Conservation (phyloP, 2,329 filamentous ascomycete genomes). For the Cordyceps javanica region DNA sequence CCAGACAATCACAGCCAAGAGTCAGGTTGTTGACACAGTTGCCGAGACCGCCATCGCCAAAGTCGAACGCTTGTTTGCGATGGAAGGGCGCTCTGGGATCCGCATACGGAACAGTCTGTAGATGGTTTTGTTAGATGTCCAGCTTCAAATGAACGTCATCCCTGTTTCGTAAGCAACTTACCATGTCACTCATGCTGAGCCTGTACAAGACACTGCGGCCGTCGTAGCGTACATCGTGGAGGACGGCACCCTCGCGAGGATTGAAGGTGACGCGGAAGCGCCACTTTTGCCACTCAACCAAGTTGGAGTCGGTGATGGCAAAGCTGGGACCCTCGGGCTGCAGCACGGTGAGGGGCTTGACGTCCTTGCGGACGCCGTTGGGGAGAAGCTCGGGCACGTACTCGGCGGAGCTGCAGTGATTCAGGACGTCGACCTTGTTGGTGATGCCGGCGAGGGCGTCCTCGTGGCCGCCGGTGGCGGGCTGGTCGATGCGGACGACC, state of each 20-base stretch:
- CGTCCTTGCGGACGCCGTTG: slow-evolving; percentile 37
- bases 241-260: slow-evolving; percentile 60
- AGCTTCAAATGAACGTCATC: background rate
- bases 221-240: slow-evolving; percentile 64
- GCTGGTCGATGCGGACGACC: slow-evolving; percentile 28
- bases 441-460: slow-evolving; percentile 21
- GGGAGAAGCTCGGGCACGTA: slow-evolving; percentile 37
- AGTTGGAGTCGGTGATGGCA: slow-evolving; percentile 35
- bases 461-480: slow-evolving; percentile 26
- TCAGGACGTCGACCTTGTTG: slow-evolving; percentile 17
- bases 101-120: slow-evolving; percentile 51
- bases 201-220: slow-evolving; percentile 61
- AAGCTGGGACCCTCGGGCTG: slow-evolving; percentile 34
- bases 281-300: slow-evolving; percentile 59
- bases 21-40: slow-evolving; percentile 59
- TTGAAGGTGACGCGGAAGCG: slow-evolving; percentile 63
- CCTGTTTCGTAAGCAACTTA: slow-evolving; percentile 18
- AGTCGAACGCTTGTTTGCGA: slow-evolving; percentile 64
- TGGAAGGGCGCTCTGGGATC: slow-evolving; percentile 59
- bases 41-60: slow-evolving; percentile 61
- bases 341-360: slow-evolving; percentile 51
- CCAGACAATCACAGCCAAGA: slow-evolving; percentile 63
- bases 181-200: slow-evolving; percentile 63
- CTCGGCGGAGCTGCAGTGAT: slow-evolving; percentile 29
- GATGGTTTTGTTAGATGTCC: background rate